Evolutionary conservation across 2,329 filamentous ascomycete species (phyloP).

Genomic region (Raffaelea arxii): DNA sequence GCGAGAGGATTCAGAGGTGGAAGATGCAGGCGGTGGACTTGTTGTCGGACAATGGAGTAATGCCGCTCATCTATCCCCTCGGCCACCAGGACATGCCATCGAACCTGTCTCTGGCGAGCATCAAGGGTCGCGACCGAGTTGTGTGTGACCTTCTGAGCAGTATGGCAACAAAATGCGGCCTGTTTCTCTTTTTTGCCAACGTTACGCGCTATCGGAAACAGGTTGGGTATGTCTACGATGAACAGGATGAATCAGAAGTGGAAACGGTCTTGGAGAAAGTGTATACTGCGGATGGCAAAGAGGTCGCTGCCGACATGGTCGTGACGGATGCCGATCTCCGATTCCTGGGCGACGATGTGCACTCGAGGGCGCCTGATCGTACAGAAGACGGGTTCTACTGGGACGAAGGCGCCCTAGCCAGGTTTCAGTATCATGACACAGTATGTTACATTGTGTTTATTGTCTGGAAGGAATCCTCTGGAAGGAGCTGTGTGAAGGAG

Average conservation of each 20-base stretch:
- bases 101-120: conserved; percentile 9
- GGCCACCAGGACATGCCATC: conserved; percentile 15
- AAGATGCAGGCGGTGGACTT: background rate
- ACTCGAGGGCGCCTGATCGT: conserved; percentile 3
- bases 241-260: conserved; percentile 2
- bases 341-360: conserved; percentile 6
- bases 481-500: too few species aligned
- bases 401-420: conserved; percentile 4
- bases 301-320: background rate
- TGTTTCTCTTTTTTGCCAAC: background rate
- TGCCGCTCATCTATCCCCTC: conserved; percentile 12
- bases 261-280: background rate
- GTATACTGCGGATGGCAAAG: background rate
- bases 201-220: background rate
- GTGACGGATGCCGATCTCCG: conserved; percentile 3
- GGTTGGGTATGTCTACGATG: background rate
- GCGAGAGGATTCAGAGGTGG: background rate
- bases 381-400: conserved; percentile 9
- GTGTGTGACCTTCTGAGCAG: conserved; percentile 10
- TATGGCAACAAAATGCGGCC: background rate
- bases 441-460: background rate
- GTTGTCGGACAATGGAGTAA: too few species aligned
- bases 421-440: background rate
- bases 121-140: conserved; percentile 16
- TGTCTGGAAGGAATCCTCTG: background rate